Evolutionary conservation across 1,284 basidiomycete genomes (phyloP).

Genomic region (Trichosporon sp.): DNA sequence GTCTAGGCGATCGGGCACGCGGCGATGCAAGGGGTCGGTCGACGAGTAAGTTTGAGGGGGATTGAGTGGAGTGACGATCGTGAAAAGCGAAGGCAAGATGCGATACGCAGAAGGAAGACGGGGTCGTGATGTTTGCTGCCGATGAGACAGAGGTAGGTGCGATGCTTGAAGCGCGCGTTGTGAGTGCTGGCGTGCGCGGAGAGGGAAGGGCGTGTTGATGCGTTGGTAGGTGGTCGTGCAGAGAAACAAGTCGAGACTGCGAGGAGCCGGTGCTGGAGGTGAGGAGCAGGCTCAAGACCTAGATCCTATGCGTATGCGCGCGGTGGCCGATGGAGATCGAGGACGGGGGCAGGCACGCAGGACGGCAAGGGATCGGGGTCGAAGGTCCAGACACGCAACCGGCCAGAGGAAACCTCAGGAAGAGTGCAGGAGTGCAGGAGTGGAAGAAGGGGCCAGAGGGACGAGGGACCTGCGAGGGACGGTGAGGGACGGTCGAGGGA

Average conservation of each 20-base stretch:
- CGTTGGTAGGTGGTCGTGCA: neutral
- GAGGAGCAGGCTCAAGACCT: neutral
- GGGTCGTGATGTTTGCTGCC: slow-evolving; percentile 8
- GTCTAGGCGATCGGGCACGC: neutral
- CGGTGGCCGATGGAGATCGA: slow-evolving; percentile 11
- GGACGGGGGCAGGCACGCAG: neutral
- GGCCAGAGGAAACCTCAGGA: neutral
- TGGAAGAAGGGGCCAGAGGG: neutral
- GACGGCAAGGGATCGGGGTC: neutral
- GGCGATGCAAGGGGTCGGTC: slow-evolving; percentile 1
- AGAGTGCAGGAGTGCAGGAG: neutral
- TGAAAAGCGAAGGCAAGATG: neutral
- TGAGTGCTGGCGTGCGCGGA: neutral
- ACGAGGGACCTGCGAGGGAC: neutral
- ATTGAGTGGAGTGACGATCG: neutral
- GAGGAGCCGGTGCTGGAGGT: neutral
- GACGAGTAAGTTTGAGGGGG: neutral
- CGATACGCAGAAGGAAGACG: slow-evolving; percentile 9
- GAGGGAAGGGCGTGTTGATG: neutral
- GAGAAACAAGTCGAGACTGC: slow-evolving; percentile 10
- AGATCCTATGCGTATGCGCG: neutral
- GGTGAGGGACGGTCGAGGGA: no score
- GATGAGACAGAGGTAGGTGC: neutral
- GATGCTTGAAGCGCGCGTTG: neutral
- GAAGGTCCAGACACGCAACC: neutral